Percentiles rank a stretch among this genome's conserved stretches.
These are phyloP conservation scores for Cyclotella atomus DNA, from an alignment of 108 stramenopile species.

Conservation along the genomic window DNA sequence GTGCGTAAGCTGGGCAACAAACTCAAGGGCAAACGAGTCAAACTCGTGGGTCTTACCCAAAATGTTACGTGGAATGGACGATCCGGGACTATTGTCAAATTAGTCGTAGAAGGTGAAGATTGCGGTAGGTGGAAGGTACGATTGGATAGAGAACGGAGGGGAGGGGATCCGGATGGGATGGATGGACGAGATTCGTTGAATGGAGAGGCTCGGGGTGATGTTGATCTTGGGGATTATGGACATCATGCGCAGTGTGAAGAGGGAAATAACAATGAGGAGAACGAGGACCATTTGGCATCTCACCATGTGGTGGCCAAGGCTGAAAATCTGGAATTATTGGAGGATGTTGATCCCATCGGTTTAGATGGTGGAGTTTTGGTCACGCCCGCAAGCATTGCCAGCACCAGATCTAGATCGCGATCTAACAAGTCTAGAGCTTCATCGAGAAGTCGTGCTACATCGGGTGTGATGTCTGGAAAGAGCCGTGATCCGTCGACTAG, in stretches of 20 bases:
- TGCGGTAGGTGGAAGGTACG: constrained; percentile 40
- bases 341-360: background rate
- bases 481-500: constrained; percentile 8
- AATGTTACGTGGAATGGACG: constrained; percentile 40
- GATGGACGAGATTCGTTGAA: constrained; percentile 21
- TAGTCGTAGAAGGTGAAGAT: constrained; percentile 35
- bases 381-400: background rate
- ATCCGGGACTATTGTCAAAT: constrained; percentile 25
- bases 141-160: constrained; percentile 33
- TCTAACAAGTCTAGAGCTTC: background rate
- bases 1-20: background rate
- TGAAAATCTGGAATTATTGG: constrained; percentile 34
- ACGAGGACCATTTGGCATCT: background rate
- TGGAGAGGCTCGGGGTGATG: background rate
- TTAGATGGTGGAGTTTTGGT: too few relatives aligned
- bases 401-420: constrained; percentile 5
- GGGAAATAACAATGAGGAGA: background rate
- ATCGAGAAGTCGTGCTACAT: background rate
- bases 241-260: background rate
- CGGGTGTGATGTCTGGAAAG: background rate
- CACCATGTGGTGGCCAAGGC: constrained; percentile 42
- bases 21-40: constrained; percentile 9
- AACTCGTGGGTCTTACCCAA: constrained; percentile 10
- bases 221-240: too few relatives aligned
- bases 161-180: constrained; percentile 33